Evolutionary conservation across 1,139 yeast genomes (phyloP).

Genomic region (Magnusiomyces suaveolens): DNA sequence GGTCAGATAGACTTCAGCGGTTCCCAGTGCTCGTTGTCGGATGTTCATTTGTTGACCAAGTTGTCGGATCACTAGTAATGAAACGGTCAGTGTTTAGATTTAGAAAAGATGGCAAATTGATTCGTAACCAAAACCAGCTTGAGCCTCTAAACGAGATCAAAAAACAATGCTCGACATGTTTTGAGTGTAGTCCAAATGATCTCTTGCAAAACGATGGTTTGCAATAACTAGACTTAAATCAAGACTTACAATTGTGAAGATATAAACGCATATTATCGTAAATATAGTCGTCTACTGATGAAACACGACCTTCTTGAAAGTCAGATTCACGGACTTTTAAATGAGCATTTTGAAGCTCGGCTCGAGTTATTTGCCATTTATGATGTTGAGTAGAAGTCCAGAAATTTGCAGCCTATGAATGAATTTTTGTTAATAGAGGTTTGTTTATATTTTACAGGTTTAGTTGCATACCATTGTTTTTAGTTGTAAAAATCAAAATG

Average conservation of each 20-base stretch:
- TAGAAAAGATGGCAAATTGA: conserved; percentile 45
- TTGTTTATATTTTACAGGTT: not conserved
- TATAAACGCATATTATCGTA: conserved; percentile 36
- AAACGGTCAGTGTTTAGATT: not conserved
- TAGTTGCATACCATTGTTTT: conserved; percentile 2
- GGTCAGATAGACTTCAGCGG: conserved; percentile 76
- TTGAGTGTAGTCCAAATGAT: too few relatives aligned
- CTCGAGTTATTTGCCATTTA: conserved; percentile 52
- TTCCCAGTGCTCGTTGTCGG: conserved; percentile 75
- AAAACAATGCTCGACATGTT: too few relatives aligned
- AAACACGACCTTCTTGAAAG: conserved; percentile 23
- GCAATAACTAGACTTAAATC: not conserved
- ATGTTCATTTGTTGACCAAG: conserved; percentile 69
- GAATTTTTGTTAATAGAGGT: not conserved
- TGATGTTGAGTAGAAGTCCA: conserved; percentile 59
- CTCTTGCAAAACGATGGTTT: too few relatives aligned
- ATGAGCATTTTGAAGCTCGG: conserved; percentile 34
- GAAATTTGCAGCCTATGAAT: conserved; percentile 43
- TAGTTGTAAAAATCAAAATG: not conserved
- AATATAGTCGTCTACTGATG: conserved; percentile 21
- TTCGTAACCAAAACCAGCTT: conserved; percentile 27
- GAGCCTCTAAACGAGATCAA: too few relatives aligned
- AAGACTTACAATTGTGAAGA: conserved; percentile 33
- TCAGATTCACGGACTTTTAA: conserved; percentile 29
- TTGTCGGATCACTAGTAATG: conserved; percentile 43